Base-by-base conservation (phyloP, 306 rosid species). In the Cajanus cajan region DNA sequence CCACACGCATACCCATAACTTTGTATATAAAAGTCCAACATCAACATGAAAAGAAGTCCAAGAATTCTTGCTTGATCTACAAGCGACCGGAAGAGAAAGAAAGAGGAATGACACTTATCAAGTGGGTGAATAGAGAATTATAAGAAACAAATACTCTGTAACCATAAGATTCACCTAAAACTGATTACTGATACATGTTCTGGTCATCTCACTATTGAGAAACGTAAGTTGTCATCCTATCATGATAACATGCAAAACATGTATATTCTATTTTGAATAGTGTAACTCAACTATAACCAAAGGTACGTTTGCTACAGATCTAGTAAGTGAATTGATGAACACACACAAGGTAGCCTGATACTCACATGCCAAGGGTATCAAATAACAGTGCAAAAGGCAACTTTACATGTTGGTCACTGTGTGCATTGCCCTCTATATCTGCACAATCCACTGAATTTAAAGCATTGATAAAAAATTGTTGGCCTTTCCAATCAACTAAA, bases 321-420 rank as follows among this genome's bases (percentile, higher is more conserved):
- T 21, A 36, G 73, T 13, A 59, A 13, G 40, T 71, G 48, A 45
- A 41, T 41, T 16, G 71, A 33, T 50, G 63, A 77, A 47, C 21
- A 8, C 6, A 15, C 43, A 40, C 48, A 47, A 76, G 16, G 63
- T 18, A 65, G 41, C 57, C n/a, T 55, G 33, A 55, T 41, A 84
- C 97, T 88, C 67, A 92, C 97, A 72, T 70, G 79, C 94, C 93
- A 70, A 92, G 90, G 76, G 91, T 87, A 82, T 90, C 91, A 22
- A 90, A 92, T 69, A 92, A 83, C 33, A 85, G 64, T n/a, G 97
- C 93, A 81, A 90, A 92, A 34, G 97, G 93, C 16, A 92, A 80
- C 87, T 90, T 87, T 84, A 90, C 87, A 45, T 88, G 80, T 16
- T 88, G 88, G 77, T 90, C 92, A 87, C 67, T 76, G 57, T 70